Base-by-base conservation (phyloP, 345 rosid genomes). In the Dimocarpus longan region DNA sequence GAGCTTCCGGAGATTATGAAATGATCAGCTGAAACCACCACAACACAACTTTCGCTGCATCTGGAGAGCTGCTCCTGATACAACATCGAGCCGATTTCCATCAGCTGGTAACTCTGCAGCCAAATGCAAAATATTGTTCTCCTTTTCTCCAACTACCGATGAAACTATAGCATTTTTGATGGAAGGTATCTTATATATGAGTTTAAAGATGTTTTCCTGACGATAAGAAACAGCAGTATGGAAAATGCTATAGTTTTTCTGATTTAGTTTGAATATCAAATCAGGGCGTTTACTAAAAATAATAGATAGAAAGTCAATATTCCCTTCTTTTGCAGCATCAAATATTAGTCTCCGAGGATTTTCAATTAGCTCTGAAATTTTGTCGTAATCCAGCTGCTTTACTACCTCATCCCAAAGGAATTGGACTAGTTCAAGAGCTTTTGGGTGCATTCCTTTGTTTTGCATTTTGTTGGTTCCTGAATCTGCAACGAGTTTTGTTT, bases 41-140 rank as follows among this genome's bases (percentile, higher is more conserved):
- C 37, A 32, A 32, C 37, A 32, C 37, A 32, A 32, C 37, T 32
- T 3, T 32, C 37, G 42, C 40, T 70, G 80, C 46, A 80, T 57
- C 28, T 80, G 83, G n/a, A 80, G 66, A 37, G 84, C 84, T 15
- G 80, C 84, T 56, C 84, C 84, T 7, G 84, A 70, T 65, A 66
- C 74, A 40, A 39, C 52, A 11, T 67, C 26, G 40, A 81, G 74
- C 22, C 66, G 83, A 18, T 52, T 43, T 21, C 4, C 0, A 42
- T 42, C 44, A 46, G 80, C 63, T 52, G 80, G 39, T 67, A 76
- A 22, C 32, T 54, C 57, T 66, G 56, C 84, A 6, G 78, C 80
- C 18, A 81, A 50, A 66, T 81, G 84, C 68, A 76, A 66, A 62
- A 71, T 60, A 60, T 71, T 81, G 24, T 46, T 46, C 50, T 77